phyloP scores from a whole-genome alignment of 345 rosid genomes.

The Murraya koenigii region DNA sequence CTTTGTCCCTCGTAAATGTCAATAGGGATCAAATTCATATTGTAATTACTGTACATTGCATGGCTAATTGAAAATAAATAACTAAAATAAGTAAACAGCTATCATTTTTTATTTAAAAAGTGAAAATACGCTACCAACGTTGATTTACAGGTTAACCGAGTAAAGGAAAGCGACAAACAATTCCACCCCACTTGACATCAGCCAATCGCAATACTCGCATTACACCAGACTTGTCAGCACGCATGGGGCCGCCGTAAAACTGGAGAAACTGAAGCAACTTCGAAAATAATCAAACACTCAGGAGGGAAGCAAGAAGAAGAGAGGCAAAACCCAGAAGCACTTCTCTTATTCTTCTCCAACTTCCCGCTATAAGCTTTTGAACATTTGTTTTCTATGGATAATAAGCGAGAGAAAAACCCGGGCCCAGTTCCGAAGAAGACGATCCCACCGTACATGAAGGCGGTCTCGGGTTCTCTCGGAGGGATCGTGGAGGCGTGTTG shows the following conservation, averaged over 20 bases:
- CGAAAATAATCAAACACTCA: too few species aligned
- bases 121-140: too few species aligned
- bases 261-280: neutral
- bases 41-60: too few species aligned
- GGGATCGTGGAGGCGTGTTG: slow-evolving; percentile 90
- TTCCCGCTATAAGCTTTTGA: neutral
- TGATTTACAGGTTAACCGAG: too few species aligned
- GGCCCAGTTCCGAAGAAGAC: slow-evolving; percentile 16
- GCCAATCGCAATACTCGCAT: too few species aligned
- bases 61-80: too few species aligned
- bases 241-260: neutral
- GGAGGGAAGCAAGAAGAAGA: neutral
- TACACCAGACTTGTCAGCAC: neutral
- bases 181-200: too few species aligned
- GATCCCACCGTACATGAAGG: slow-evolving; percentile 87
- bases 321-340: neutral
- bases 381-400: neutral
- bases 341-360: slow-evolving; percentile 10
- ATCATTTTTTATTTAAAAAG: too few species aligned
- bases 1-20: too few species aligned
- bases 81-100: too few species aligned
- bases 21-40: too few species aligned
- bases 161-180: too few species aligned
- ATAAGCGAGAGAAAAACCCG: neutral
- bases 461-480: slow-evolving; percentile 83